phyloP scores from a whole-genome alignment of 2,329 filamentous ascomycete species.

The Colletotrichum tamarilloi region DNA sequence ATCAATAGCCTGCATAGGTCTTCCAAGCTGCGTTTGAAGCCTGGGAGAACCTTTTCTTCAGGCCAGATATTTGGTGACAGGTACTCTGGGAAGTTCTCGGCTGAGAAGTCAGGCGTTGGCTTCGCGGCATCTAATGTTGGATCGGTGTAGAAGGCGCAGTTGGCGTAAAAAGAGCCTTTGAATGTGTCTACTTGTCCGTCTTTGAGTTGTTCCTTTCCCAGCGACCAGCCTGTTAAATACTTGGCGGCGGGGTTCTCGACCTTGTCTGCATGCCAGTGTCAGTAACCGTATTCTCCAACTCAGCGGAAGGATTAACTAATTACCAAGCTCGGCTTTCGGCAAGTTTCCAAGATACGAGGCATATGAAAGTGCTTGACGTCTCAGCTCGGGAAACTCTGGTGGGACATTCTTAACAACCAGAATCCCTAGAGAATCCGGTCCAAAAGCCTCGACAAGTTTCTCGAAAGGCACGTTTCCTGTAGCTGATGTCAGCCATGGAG shows the following conservation, averaged over 20 bases:
- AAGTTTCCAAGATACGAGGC: slow-evolving; percentile 90
- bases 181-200: slow-evolving; percentile 81
- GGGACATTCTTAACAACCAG: slow-evolving; percentile 90
- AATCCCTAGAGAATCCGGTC: slow-evolving; percentile 89
- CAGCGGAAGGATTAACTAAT: slow-evolving; percentile 40
- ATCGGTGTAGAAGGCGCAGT: slow-evolving; percentile 82
- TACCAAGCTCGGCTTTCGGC: slow-evolving; percentile 76
- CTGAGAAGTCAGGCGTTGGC: slow-evolving; percentile 67
- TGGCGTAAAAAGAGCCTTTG: slow-evolving; percentile 87
- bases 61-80: slow-evolving; percentile 94
- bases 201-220: slow-evolving; percentile 83
- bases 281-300: not conserved
- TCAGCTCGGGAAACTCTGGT: slow-evolving; percentile 73
- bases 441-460: slow-evolving; percentile 82
- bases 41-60: slow-evolving; percentile 71
- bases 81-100: slow-evolving; percentile 83
- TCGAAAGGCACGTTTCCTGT: slow-evolving; percentile 75
- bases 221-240: slow-evolving; percentile 80
- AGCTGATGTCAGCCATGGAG: not conserved
- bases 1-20: slow-evolving; percentile 86
- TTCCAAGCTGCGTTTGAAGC: slow-evolving; percentile 79
- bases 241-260: slow-evolving; percentile 70
- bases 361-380: slow-evolving; percentile 82
- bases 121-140: slow-evolving; percentile 68
- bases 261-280: slow-evolving; percentile 52